Evolutionary conservation across 2,329 filamentous ascomycete genomes (phyloP).

Genomic region (Proliferodiscus dingleyae): DNA sequence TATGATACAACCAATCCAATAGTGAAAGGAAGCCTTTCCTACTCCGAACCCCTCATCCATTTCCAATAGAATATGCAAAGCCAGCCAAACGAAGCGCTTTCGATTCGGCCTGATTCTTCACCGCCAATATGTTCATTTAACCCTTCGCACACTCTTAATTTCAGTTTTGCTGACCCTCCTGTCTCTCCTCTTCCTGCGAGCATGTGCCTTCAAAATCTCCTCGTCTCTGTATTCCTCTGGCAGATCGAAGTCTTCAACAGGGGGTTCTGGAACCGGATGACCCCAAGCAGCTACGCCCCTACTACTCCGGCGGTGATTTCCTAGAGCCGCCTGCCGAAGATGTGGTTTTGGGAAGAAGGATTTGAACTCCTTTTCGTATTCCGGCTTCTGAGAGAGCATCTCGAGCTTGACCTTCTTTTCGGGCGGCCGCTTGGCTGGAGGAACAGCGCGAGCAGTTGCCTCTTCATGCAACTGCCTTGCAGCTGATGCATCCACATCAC

Average conservation of each 20-base stretch:
- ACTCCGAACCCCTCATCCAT: not conserved
- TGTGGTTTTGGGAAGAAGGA: constrained; percentile 74
- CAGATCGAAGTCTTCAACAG: constrained; percentile 67
- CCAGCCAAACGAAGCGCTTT: constrained; percentile 35
- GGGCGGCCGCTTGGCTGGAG: constrained; percentile 15
- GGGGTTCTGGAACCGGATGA: constrained; percentile 68
- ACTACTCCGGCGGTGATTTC: constrained; percentile 62
- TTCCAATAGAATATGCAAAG: constrained; percentile 15
- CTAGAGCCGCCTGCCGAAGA: constrained; percentile 74
- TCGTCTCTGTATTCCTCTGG: constrained; percentile 49
- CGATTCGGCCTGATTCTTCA: constrained; percentile 25
- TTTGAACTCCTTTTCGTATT: constrained; percentile 59
- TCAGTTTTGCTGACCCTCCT: constrained; percentile 24
- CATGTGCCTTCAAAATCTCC: constrained; percentile 52
- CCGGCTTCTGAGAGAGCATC: constrained; percentile 20
- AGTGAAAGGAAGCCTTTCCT: constrained; percentile 4
- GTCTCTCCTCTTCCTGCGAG: constrained; percentile 52
- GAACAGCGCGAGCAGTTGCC: constrained; percentile 30
- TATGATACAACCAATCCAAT: constrained; percentile 10
- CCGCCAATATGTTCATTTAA: constrained; percentile 10
- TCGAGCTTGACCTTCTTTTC: constrained; percentile 33
- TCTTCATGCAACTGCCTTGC: constrained; percentile 65
- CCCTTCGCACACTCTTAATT: not conserved
- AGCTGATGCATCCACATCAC: constrained; percentile 65
- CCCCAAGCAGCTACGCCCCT: constrained; percentile 77